Percentiles rank a stretch among this genome's conserved stretches.
These are phyloP conservation scores for Globisporangium camurandrum DNA, from an alignment of 352 stramenopile species.

Conservation along the genomic window DNA sequence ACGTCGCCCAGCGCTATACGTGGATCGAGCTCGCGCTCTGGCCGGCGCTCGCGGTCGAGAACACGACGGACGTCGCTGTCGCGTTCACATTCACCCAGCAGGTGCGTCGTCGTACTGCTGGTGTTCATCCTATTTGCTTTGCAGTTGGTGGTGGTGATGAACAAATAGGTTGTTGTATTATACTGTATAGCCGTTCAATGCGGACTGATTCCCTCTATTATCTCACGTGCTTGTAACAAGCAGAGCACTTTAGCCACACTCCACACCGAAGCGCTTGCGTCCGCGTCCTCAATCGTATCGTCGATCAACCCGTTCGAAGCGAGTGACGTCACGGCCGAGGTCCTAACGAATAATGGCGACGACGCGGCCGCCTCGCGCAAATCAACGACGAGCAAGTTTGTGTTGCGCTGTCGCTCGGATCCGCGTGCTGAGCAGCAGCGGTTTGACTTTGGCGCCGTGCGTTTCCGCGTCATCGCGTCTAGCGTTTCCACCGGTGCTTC, in stretches of 20 bases:
- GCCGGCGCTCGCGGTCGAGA: slow-evolving; percentile 33
- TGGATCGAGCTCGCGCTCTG: slow-evolving; percentile 48
- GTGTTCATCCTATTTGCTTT: not conserved
- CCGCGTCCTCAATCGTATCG: slow-evolving; percentile 21
- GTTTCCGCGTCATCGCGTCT: slow-evolving; percentile 15
- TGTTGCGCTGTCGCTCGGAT: slow-evolving; percentile 7
- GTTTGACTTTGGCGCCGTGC: slow-evolving; percentile 25
- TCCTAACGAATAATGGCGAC: not conserved
- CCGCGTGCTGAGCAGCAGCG: slow-evolving; percentile 21
- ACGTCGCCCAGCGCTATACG: slow-evolving; percentile 31
- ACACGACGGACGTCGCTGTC: slow-evolving; percentile 24
- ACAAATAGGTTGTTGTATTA: no score
- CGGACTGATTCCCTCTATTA: no score
- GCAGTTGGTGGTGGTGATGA: not conserved
- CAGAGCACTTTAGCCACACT: slow-evolving; percentile 7
- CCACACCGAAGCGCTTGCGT: slow-evolving; percentile 12
- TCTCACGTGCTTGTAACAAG: not conserved
- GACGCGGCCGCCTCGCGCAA: not conserved
- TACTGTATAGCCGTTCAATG: no score
- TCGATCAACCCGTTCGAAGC: slow-evolving; percentile 32
- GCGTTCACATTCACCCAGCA: slow-evolving; percentile 30
- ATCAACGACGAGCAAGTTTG: slow-evolving; percentile 3
- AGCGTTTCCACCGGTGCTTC: not conserved
- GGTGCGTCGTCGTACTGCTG: slow-evolving; percentile 17
- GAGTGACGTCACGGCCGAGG: slow-evolving; percentile 13